Conservation (phyloP, 371 early-diverging fungal genomes). For the Mucor racemosus region DNA sequence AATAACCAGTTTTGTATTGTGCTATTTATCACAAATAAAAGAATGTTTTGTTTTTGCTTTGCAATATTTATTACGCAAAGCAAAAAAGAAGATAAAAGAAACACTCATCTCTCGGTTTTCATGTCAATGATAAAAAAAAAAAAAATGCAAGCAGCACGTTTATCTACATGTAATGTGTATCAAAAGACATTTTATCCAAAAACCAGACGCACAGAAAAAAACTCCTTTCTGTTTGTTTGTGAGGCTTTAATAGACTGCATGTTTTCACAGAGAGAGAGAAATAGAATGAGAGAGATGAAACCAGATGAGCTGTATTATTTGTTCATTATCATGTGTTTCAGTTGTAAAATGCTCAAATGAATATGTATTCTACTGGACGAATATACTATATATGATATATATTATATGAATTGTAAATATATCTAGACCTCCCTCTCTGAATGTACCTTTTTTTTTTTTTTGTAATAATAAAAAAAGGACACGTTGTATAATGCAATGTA, state of each 20-base stretch:
- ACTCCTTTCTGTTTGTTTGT: not conserved
- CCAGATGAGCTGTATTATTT: not conserved
- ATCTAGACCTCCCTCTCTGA: not conserved
- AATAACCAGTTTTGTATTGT: too few species aligned
- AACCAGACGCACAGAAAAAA: too few species aligned
- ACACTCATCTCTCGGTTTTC: too few species aligned
- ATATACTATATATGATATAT: not conserved
- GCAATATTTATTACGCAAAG: too few species aligned
- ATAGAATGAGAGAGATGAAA: not conserved
- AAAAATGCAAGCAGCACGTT: too few species aligned
- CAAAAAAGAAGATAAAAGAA: too few species aligned
- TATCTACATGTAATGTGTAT: too few species aligned
- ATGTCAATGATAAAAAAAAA: too few species aligned
- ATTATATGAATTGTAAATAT: not conserved
- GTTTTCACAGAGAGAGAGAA: not conserved
- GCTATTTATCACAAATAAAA: too few species aligned
- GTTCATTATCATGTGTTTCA: not conserved
- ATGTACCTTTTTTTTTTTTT: too few species aligned
- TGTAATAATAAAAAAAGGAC: not conserved
- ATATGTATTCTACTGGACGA: not conserved
- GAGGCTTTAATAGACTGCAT: not conserved
- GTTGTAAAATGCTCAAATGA: not conserved
- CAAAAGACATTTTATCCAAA: too few species aligned
- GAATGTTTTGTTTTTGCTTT: too few species aligned
- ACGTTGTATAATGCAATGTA: constrained; percentile 1